Conservation (phyloP, 2,329 filamentous ascomycete species). For the Madurella mycetomatis region DNA sequence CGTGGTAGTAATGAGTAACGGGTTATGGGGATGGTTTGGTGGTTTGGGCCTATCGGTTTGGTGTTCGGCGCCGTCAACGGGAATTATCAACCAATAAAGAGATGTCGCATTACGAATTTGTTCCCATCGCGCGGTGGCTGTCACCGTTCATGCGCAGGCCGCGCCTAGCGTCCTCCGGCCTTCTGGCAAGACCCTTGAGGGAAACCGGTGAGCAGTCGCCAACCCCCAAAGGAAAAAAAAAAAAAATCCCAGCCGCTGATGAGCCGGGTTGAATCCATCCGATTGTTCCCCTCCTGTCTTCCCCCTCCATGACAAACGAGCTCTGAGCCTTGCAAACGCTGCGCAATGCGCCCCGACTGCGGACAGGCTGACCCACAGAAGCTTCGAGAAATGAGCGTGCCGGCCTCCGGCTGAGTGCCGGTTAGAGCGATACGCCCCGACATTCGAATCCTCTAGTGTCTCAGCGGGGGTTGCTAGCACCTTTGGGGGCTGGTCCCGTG, state of each 20-base stretch:
- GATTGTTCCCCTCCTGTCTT: too few species aligned
- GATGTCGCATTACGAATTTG: not conserved
- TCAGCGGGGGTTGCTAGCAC: not conserved
- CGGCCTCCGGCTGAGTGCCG: slow-evolving; percentile 8
- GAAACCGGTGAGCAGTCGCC: too few species aligned
- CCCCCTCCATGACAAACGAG: not conserved
- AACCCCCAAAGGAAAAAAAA: too few species aligned
- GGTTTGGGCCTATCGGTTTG: slow-evolving; percentile 7
- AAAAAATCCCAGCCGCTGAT: too few species aligned
- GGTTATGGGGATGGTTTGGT: slow-evolving; percentile 3
- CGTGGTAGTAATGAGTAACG: not conserved
- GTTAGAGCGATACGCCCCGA: slow-evolving; percentile 19
- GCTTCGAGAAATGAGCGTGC: slow-evolving; percentile 38
- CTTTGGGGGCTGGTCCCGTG: slow-evolving; percentile 2
- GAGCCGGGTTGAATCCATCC: too few species aligned
- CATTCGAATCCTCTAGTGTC: slow-evolving; percentile 9
- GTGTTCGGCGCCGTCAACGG: not conserved
- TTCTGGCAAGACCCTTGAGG: not conserved
- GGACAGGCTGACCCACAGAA: slow-evolving; percentile 36
- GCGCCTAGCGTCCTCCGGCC: slow-evolving; percentile 1
- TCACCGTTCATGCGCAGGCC: not conserved
- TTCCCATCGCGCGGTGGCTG: slow-evolving; percentile 4
- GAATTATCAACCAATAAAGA: slow-evolving; percentile 9
- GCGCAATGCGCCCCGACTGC: slow-evolving; percentile 2
- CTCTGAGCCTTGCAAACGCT: slow-evolving; percentile 5